phyloP scores from a whole-genome alignment of 208 protist species.

The Crithidia acanthocephali region DNA sequence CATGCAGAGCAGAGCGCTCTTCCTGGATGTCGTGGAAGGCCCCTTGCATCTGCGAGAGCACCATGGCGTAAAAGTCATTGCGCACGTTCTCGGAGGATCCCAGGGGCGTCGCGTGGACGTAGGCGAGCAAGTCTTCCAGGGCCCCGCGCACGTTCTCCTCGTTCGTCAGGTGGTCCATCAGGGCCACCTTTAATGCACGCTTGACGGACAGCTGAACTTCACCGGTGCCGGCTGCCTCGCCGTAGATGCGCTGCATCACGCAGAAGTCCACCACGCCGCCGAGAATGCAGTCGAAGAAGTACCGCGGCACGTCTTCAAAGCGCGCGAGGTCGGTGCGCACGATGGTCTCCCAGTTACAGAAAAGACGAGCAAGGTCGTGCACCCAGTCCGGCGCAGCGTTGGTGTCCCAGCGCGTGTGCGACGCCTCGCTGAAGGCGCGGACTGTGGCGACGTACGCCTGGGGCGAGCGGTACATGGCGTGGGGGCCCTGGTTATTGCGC shows the following conservation, averaged over 20 bases:
- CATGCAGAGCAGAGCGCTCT: slow-evolving; percentile 54
- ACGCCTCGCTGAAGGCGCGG: slow-evolving; percentile 61
- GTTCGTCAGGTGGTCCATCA: slow-evolving; percentile 70
- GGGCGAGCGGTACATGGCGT: not conserved
- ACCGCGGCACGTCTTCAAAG: slow-evolving; percentile 78
- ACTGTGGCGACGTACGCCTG: slow-evolving; percentile 40
- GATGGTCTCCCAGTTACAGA: slow-evolving; percentile 88
- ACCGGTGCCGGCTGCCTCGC: slow-evolving; percentile 35
- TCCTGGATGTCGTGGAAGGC: slow-evolving; percentile 46
- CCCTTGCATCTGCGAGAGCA: slow-evolving; percentile 90
- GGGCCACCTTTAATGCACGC: slow-evolving; percentile 46
- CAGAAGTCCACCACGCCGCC: slow-evolving; percentile 69
- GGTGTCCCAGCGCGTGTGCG: slow-evolving; percentile 46
- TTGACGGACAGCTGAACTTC: slow-evolving; percentile 60
- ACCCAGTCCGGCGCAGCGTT: slow-evolving; percentile 75
- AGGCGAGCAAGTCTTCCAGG: slow-evolving; percentile 70
- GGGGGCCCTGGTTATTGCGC: no score
- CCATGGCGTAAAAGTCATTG: slow-evolving; percentile 70
- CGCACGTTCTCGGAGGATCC: slow-evolving; percentile 37
- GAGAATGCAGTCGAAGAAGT: slow-evolving; percentile 87
- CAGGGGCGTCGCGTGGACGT: slow-evolving; percentile 57
- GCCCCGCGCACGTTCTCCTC: slow-evolving; percentile 69
- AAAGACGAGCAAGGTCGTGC: slow-evolving; percentile 83
- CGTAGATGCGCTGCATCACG: slow-evolving; percentile 74
- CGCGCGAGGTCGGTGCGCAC: slow-evolving; percentile 79